Evolutionary conservation across 2,329 filamentous ascomycete species (phyloP).

Genomic region (Orbilia oligospora): DNA sequence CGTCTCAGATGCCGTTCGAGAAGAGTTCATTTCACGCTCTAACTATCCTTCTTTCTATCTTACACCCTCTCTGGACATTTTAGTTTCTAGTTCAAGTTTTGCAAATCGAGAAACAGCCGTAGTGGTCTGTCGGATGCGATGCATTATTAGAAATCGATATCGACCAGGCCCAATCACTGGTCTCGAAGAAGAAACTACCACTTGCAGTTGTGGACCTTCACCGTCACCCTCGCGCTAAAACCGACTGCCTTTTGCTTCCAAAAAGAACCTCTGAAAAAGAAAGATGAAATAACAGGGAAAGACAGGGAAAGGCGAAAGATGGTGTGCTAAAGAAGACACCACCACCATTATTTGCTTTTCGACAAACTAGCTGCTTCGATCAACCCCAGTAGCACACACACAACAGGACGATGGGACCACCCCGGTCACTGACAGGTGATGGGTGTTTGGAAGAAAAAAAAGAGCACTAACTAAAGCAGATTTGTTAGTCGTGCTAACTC

Average conservation of each 20-base stretch:
- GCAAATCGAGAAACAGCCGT: constrained; percentile 24
- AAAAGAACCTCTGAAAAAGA: constrained; percentile 31
- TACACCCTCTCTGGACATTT: constrained; percentile 9
- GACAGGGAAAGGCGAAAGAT: constrained; percentile 30
- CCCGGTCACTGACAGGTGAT: constrained; percentile 58
- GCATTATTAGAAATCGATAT: constrained; percentile 60
- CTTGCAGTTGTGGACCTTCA: constrained; percentile 60
- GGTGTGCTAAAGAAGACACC: constrained; percentile 46
- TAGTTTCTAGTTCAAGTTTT: constrained; percentile 24
- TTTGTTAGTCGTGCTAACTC: constrained; percentile 15
- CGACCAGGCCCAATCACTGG: constrained; percentile 45
- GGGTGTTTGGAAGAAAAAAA: constrained; percentile 52
- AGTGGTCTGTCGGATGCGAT: constrained; percentile 34
- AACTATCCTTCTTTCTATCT: background rate
- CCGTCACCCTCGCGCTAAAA: constrained; percentile 59
- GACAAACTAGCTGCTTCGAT: constrained; percentile 41
- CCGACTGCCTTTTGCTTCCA: constrained; percentile 49
- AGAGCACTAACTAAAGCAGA: constrained; percentile 38
- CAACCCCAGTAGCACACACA: constrained; percentile 40
- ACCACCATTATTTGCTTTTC: constrained; percentile 55
- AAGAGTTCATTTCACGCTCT: constrained; percentile 18
- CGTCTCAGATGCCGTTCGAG: constrained; percentile 39
- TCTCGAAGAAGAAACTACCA: constrained; percentile 46
- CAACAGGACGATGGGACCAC: constrained; percentile 46
- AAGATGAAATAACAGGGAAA: constrained; percentile 16